Conservation (phyloP, 2,329 filamentous ascomycete genomes). For the Pleoardoris graminearum region DNA sequence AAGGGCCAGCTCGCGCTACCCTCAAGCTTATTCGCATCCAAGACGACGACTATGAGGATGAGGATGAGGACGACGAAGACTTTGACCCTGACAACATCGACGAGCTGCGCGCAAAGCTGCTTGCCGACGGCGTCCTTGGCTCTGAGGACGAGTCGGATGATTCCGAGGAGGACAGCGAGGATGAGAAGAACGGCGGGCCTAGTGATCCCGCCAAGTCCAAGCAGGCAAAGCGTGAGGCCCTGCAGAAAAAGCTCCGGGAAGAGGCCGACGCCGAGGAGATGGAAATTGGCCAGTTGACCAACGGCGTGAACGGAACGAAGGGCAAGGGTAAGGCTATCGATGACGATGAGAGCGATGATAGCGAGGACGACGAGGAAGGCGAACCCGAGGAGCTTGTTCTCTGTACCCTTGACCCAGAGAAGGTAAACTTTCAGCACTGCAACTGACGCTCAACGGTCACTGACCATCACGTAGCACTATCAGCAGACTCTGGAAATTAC, state of each 20-base stretch:
- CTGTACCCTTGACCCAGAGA: constrained; percentile 92
- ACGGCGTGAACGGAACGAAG: constrained; percentile 56
- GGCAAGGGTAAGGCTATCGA: constrained; percentile 63
- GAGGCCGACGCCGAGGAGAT: constrained; percentile 71
- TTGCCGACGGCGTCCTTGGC: constrained; percentile 37
- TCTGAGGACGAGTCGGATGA: constrained; percentile 43
- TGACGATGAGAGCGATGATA: constrained; percentile 74
- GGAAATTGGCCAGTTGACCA: constrained; percentile 65
- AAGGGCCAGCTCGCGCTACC: constrained; percentile 69
- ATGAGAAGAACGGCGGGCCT: constrained; percentile 83
- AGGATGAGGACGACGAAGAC: constrained; percentile 63
- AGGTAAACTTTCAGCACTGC: constrained; percentile 63
- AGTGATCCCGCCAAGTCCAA: constrained; percentile 90
- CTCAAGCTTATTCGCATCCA: constrained; percentile 85
- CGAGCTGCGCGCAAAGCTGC: constrained; percentile 43
- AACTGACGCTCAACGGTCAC: constrained; percentile 19
- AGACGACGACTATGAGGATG: constrained; percentile 58
- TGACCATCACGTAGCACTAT: constrained; percentile 68
- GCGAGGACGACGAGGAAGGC: constrained; percentile 56
- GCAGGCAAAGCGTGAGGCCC: constrained; percentile 79
- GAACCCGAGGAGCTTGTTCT: constrained; percentile 87
- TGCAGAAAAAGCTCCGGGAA: constrained; percentile 75
- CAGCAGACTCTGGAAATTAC: constrained; percentile 95
- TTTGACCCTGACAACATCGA: constrained; percentile 49
- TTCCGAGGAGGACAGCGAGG: constrained; percentile 60